These are phyloP conservation scores for Podila epicladia DNA, from an alignment of 192 early-diverging fungal genomes.

Conservation along the genomic window DNA sequence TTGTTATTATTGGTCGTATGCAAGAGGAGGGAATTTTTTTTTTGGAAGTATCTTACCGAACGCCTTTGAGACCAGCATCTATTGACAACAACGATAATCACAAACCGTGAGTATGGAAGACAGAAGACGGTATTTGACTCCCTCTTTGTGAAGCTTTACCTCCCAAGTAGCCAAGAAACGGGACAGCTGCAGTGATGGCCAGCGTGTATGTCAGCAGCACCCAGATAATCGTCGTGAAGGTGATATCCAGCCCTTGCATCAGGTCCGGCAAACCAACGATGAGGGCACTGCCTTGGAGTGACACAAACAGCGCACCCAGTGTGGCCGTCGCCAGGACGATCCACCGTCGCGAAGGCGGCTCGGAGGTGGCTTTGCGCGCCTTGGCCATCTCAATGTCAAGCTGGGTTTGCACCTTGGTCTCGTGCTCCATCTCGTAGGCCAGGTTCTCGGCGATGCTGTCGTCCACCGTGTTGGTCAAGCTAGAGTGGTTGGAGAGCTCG, in stretches of 20 bases:
- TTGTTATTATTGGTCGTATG: neutral
- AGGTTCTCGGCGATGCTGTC: neutral
- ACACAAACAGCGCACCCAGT: slow-evolving; percentile 14
- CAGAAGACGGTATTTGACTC: too few relatives aligned
- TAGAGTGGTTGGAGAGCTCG: neutral
- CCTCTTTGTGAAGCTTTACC: neutral
- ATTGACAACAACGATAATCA: too few relatives aligned
- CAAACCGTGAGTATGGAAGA: too few relatives aligned
- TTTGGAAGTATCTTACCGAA: neutral
- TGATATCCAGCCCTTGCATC: slow-evolving; percentile 11
- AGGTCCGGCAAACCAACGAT: slow-evolving; percentile 24
- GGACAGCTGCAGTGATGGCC: slow-evolving; percentile 11
- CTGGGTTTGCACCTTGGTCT: neutral
- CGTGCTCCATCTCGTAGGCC: slow-evolving; percentile 6
- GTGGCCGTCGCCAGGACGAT: slow-evolving; percentile 23
- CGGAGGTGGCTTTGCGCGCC: neutral
- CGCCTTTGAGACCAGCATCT: slow-evolving; percentile 15
- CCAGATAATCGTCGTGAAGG: slow-evolving; percentile 16
- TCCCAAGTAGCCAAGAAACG: slow-evolving; percentile 9
- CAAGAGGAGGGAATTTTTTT: neutral
- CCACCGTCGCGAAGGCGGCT: slow-evolving; percentile 13
- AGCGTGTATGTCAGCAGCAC: slow-evolving; percentile 16
- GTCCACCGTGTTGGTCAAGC: slow-evolving; percentile 1
- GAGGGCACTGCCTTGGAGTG: slow-evolving; percentile 18
- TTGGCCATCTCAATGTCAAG: slow-evolving; percentile 23